Conservation (phyloP, 2,329 filamentous ascomycete genomes). For the Paraphoma chrysanthemicola region DNA sequence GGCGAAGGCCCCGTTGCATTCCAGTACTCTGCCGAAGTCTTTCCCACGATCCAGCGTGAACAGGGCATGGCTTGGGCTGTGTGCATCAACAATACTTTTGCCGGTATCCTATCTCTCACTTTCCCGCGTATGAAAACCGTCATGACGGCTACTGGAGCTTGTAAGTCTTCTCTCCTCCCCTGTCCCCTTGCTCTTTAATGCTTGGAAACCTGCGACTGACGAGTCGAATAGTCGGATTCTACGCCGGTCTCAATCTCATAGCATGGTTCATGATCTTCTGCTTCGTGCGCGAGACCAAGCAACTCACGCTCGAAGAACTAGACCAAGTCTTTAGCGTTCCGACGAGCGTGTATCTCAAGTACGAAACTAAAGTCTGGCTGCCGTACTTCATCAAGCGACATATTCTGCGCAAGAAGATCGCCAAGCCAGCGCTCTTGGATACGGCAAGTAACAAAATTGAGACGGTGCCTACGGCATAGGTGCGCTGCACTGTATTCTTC, state of each 20-base stretch:
- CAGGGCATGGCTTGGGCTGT: slow-evolving; percentile 52
- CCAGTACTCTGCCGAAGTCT: slow-evolving; percentile 49
- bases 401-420: slow-evolving; percentile 46
- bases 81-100: slow-evolving; percentile 54
- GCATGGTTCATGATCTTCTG: slow-evolving; percentile 50
- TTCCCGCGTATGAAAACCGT: slow-evolving; percentile 49
- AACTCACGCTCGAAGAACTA: slow-evolving; percentile 49
- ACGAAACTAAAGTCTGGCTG: slow-evolving; percentile 49
- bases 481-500: background rate
- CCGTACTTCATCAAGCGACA: slow-evolving; percentile 53
- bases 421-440: slow-evolving; percentile 46
- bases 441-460: background rate
- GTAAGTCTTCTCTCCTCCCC: background rate
- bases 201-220: too few species aligned
- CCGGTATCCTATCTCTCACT: slow-evolving; percentile 45
- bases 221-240: slow-evolving; percentile 40
- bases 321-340: slow-evolving; percentile 47
- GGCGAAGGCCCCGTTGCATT: slow-evolving; percentile 60
- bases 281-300: slow-evolving; percentile 49
- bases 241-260: slow-evolving; percentile 49
- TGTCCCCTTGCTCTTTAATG: background rate
- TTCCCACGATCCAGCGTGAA: slow-evolving; percentile 49
- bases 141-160: slow-evolving; percentile 49
- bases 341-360: slow-evolving; percentile 45
- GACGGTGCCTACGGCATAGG: background rate